A percentile compares a stretch with the other conserved stretches of the same genome.
These are phyloP conservation scores for Zalerion maritima DNA, from an alignment of 495 filamentous ascomycete species.

Conservation along the genomic window DNA sequence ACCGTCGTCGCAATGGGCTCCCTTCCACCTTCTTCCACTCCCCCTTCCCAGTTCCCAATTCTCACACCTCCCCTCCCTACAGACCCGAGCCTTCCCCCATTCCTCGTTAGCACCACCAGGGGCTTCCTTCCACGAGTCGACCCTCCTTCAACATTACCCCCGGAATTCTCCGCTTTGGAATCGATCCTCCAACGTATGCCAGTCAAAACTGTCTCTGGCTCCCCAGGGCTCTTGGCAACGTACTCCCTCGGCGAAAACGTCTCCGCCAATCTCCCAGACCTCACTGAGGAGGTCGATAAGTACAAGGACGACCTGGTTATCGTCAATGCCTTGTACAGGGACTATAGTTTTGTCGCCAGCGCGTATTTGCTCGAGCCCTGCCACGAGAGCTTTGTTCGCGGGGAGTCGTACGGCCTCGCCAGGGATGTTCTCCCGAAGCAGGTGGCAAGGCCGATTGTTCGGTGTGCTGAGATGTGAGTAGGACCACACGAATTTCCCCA, in stretches of 20 bases:
- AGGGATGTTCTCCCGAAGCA: conserved; percentile 51
- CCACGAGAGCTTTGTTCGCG: conserved; percentile 54
- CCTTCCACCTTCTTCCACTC: neutral
- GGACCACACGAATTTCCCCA: conserved; percentile 1
- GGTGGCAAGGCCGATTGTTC: conserved; percentile 60
- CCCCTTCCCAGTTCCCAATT: conserved; percentile 26
- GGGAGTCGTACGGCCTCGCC: conserved; percentile 59
- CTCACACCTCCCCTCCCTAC: conserved; percentile 44
- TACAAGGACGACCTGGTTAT: conserved; percentile 53
- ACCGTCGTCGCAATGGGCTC: neutral
- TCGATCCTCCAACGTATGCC: conserved; percentile 61
- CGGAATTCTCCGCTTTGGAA: conserved; percentile 53
- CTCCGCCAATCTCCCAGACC: conserved; percentile 50
- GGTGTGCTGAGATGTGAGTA: conserved; percentile 65
- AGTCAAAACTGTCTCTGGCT: conserved; percentile 50
- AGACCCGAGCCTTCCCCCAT: conserved; percentile 51
- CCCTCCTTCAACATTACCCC: conserved; percentile 44
- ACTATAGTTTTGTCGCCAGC: conserved; percentile 80
- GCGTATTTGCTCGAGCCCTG: conserved; percentile 92
- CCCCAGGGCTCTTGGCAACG: conserved; percentile 60
- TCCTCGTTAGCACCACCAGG: conserved; percentile 73
- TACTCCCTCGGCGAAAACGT: conserved; percentile 58
- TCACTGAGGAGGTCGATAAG: conserved; percentile 55
- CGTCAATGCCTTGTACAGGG: conserved; percentile 72
- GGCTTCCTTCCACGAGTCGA: conserved; percentile 63